Percentiles rank a stretch among this genome's conserved stretches.
Evolutionary conservation across 768 basidiomycete genomes (phyloP).

Genomic region (Trametes cingulata): DNA sequence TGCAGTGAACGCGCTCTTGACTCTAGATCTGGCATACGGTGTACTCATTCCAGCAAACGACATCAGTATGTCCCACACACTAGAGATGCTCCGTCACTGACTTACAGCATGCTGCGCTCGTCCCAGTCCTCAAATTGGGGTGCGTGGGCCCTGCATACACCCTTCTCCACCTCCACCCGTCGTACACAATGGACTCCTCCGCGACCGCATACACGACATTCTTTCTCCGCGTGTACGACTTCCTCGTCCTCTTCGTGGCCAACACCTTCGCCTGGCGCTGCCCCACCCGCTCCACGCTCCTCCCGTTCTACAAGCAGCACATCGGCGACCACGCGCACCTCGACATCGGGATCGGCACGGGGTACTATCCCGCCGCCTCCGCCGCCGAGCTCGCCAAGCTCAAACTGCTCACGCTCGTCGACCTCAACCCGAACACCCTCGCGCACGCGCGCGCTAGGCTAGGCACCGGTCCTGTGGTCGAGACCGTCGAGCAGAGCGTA

Average conservation of each 20-base stretch:
- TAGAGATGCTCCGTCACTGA: too few species aligned
- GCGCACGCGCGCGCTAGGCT: conserved; percentile 9
- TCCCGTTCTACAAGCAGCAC: conserved; percentile 23
- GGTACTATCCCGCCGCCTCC: conserved; percentile 20
- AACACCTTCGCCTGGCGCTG: conserved; percentile 22
- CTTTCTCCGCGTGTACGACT: conserved; percentile 15
- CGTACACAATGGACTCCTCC: conserved; percentile 8
- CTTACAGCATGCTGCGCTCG: too few species aligned
- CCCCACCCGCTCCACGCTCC: conserved; percentile 8
- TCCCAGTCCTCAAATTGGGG: too few species aligned
- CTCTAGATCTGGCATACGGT: too few species aligned
- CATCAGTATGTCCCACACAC: too few species aligned
- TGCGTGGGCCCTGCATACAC: too few species aligned
- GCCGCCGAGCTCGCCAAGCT: conserved; percentile 7
- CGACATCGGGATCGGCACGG: conserved; percentile 25
- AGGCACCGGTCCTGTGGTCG: conserved; percentile 14
- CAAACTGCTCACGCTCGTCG: conserved; percentile 20
- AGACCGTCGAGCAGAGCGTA: conserved; percentile 13
- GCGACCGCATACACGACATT: conserved; percentile 10
- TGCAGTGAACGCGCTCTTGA: too few species aligned
- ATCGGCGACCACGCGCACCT: conserved; percentile 20
- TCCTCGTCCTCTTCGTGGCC: conserved; percentile 16
- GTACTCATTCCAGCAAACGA: too few species aligned
- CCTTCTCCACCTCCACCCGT: too few species aligned
- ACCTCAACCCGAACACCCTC: conserved; percentile 23